Evolutionary conservation across 2,329 filamentous ascomycete species (phyloP).

Genomic region (Macroventuria anomochaeta): DNA sequence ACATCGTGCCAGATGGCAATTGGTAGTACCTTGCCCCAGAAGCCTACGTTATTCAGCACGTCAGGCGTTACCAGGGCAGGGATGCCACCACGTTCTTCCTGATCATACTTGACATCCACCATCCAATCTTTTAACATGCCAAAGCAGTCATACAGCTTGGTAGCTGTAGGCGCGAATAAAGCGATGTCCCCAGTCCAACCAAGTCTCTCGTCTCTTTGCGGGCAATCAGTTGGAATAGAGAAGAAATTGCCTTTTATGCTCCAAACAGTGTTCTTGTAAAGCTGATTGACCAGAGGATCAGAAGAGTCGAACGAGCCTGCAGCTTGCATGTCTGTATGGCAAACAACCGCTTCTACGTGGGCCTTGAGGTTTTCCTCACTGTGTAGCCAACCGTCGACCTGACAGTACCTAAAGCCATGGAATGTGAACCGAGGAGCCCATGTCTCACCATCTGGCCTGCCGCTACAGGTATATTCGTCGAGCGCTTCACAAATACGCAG

Average conservation of each 20-base stretch:
- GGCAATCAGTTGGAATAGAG: slow-evolving; percentile 51
- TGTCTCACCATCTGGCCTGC: not conserved
- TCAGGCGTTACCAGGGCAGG: not conserved
- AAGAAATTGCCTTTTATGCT: slow-evolving; percentile 64
- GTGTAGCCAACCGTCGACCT: not conserved
- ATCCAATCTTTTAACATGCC: not conserved
- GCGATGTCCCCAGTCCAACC: slow-evolving; percentile 61
- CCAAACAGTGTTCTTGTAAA: slow-evolving; percentile 63
- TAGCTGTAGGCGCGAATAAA: slow-evolving; percentile 58
- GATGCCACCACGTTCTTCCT: not conserved
- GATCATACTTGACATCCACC: not conserved
- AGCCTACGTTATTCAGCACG: not conserved
- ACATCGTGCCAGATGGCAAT: slow-evolving; percentile 1
- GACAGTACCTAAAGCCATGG: slow-evolving; percentile 1
- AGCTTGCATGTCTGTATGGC: not conserved
- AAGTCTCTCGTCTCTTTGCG: slow-evolving; percentile 61
- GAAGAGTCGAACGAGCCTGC: not conserved
- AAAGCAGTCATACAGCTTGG: slow-evolving; percentile 9
- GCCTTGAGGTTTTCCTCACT: not conserved
- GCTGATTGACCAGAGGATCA: slow-evolving; percentile 48
- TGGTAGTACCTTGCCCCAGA: not conserved
- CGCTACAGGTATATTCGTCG: not conserved
- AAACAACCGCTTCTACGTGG: not conserved
- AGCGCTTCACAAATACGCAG: not conserved
- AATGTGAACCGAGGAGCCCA: not conserved